Percentiles rank a stretch among this genome's conserved stretches.
Conservation (phyloP, 2,329 filamentous ascomycete genomes). For the Fonsecaea monophora region DNA sequence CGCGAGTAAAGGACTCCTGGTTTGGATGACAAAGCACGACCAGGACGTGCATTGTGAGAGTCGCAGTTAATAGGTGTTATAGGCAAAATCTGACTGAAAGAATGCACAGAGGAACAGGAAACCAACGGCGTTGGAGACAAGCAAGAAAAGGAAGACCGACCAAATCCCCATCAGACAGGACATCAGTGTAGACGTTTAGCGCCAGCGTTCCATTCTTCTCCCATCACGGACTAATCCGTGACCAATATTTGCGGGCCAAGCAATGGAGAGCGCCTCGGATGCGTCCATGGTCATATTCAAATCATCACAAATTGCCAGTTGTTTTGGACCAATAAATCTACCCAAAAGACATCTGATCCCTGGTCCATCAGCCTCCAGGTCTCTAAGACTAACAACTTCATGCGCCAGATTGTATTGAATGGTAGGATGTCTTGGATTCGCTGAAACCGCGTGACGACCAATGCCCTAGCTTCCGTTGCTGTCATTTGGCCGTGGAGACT, state of each 20-base stretch:
- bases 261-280: background rate
- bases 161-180: background rate
- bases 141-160: background rate
- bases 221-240: slow-evolving; percentile 15
- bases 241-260: background rate
- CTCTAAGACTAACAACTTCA: slow-evolving; percentile 10
- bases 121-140: background rate
- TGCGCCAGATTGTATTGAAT: slow-evolving; percentile 15
- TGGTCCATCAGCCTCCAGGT: slow-evolving; percentile 10
- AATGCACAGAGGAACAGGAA: background rate
- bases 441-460: slow-evolving; percentile 7
- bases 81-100: background rate
- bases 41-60: slow-evolving; percentile 19
- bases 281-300: background rate
- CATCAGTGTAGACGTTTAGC: background rate
- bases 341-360: slow-evolving; percentile 7
- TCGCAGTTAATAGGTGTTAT: background rate
- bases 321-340: slow-evolving; percentile 16
- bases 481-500: background rate
- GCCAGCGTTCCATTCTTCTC: background rate
- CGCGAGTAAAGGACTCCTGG: slow-evolving; percentile 21
- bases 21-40: slow-evolving; percentile 23
- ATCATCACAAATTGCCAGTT: slow-evolving; percentile 20
- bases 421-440: slow-evolving; percentile 14
- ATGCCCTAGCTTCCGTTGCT: background rate